phyloP scores from a whole-genome alignment of 1,139 yeast species.

The Candida buenavistaensis region DNA sequence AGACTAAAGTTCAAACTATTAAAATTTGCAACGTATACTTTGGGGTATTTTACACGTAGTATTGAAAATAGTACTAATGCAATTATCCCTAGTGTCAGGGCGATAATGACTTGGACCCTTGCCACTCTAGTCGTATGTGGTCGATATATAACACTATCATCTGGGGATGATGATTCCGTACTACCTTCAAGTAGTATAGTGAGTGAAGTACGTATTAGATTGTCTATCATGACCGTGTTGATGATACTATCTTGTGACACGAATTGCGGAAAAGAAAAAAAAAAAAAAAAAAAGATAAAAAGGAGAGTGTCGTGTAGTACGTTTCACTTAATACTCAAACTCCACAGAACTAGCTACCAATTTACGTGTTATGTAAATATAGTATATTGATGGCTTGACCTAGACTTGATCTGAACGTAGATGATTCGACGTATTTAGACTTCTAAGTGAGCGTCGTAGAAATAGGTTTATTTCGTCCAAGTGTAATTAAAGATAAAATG shows the following conservation, averaged over 20 bases:
- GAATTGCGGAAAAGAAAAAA: background rate
- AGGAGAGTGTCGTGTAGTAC: no score
- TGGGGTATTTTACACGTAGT: constrained; percentile 65
- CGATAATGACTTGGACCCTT: constrained; percentile 58
- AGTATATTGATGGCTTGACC: no score
- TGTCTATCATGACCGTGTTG: constrained; percentile 1
- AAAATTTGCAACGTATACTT: constrained; percentile 64
- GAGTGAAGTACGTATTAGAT: background rate
- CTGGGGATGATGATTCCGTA: constrained; percentile 1
- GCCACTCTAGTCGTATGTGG: constrained; percentile 39
- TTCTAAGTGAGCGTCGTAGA: no score
- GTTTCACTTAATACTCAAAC: no score
- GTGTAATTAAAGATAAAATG: no score
- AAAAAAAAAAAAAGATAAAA: background rate
- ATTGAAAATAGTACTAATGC: constrained; percentile 68
- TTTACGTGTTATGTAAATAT: no score
- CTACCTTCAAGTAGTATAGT: background rate
- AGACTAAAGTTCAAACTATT: constrained; percentile 42
- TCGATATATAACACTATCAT: constrained; percentile 15
- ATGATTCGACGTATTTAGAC: no score
- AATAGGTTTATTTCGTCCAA: no score
- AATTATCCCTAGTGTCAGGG: constrained; percentile 58
- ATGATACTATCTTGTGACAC: background rate
- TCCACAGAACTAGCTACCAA: no score
- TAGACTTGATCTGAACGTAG: no score